phyloP scores from a whole-genome alignment of 768 basidiomycete genomes.

The Leccinum incarnatum region DNA sequence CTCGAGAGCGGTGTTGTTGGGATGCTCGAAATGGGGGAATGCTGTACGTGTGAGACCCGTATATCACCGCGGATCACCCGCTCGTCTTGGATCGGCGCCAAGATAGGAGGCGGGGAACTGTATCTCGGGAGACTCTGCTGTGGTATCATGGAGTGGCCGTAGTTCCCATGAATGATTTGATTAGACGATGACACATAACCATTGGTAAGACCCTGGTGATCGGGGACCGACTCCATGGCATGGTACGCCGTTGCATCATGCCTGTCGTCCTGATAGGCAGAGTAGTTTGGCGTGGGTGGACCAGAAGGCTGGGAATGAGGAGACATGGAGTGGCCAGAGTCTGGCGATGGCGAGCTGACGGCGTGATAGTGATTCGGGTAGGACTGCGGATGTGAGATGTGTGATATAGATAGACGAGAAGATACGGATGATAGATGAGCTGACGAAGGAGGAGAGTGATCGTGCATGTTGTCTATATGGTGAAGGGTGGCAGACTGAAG shows the following conservation, averaged over 20 bases:
- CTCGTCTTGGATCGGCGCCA: constrained; percentile 54
- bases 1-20: constrained; percentile 29
- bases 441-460: constrained; percentile 31
- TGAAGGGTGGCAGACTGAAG: constrained; percentile 30
- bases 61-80: constrained; percentile 32
- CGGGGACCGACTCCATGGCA: constrained; percentile 29
- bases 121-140: constrained; percentile 35
- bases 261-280: constrained; percentile 45
- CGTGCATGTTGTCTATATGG: constrained; percentile 29
- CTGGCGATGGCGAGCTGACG: constrained; percentile 47
- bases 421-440: constrained; percentile 35
- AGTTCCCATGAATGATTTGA: constrained; percentile 27
- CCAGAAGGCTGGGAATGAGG: constrained; percentile 33
- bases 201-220: constrained; percentile 29
- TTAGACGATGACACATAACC: constrained; percentile 33
- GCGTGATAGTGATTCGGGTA: constrained; percentile 38
- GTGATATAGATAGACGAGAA: constrained; percentile 60
- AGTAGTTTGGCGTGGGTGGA: constrained; percentile 37
- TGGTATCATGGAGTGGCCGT: constrained; percentile 19
- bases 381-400: constrained; percentile 54
- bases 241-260: constrained; percentile 41
- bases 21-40: constrained; percentile 32
- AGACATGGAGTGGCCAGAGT: constrained; percentile 48
- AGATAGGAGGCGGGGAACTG: constrained; percentile 51
- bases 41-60: constrained; percentile 30